Evolutionary conservation across 805 yeast genomes (phyloP), one percentile per base, ranked within the genome.

Genomic region (Pichia gijzeniarum): DNA sequence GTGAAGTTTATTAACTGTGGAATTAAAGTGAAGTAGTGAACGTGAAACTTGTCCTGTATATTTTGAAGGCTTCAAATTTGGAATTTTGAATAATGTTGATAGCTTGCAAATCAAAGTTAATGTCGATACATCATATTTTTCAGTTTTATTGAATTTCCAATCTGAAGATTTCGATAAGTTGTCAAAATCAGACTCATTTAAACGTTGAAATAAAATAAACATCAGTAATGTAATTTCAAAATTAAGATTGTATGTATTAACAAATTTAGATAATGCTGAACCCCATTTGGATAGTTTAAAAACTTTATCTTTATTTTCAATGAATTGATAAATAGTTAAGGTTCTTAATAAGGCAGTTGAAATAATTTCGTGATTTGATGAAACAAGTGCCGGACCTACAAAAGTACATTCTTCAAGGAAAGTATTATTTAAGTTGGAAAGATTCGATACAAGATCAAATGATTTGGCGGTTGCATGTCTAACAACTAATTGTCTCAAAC

Each of bases 31-130:
- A 40, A 85, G 67, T 31, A 86, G 67, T 33, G 77, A 73, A 52
- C 82, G 76, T 16, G 87, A 84, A 30, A 87, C 69, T 13, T 88
- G 89, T 2, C 90, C 90, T 38, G 74, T 73, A 63, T 77, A 81
- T 41, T 74, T 76, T 34, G 69, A 69, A 22, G 77, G 77, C 56
- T 66, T 69, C 38, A 68, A 53, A 27, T 81, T 80, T 4, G 72
- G 68, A 3, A 72, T 56, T 17, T 71, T 64, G 33, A 77, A 63
- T 5, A 79, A 60, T 3, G 74, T 61, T 14, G 76, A 65, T 10
- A 80, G 60, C 50, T 83, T 73, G 7, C 79, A 62, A 18, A 79
- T 61, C 38, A 79, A 54, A 20, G 66, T 57, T 14, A 72, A 66
- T 10, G 68, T 19, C 9, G 40, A 33, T 20, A 33, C 8, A 33